phyloP scores from a whole-genome alignment of 805 yeast genomes.

The Metschnikowia arizonensis region DNA sequence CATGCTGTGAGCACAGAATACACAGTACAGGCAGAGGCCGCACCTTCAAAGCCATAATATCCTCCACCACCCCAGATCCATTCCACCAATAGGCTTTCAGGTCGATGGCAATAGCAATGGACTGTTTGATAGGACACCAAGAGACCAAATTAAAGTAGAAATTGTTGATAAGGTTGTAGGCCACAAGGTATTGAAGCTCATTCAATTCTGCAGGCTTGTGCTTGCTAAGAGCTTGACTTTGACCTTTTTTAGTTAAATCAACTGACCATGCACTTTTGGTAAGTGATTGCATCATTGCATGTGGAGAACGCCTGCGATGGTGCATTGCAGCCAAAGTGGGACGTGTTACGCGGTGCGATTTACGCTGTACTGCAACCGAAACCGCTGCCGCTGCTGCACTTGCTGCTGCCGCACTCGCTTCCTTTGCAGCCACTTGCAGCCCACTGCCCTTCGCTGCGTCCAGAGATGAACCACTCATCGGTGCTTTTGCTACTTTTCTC shows the following conservation, averaged over 20 bases:
- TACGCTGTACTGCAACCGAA: too few relatives aligned
- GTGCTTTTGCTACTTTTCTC: background rate
- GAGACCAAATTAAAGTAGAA: constrained; percentile 72
- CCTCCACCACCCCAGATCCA: constrained; percentile 39
- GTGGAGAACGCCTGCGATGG: background rate
- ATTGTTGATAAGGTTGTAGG: constrained; percentile 58
- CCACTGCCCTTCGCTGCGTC: background rate
- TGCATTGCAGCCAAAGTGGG: background rate
- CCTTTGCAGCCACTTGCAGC: constrained; percentile 3
- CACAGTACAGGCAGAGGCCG: constrained; percentile 42
- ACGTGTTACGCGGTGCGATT: background rate
- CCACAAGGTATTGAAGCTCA: constrained; percentile 18
- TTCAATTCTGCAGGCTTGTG: constrained; percentile 7
- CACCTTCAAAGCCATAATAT: constrained; percentile 33
- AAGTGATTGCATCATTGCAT: background rate
- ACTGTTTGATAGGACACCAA: constrained; percentile 55
- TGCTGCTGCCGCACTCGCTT: too few relatives aligned
- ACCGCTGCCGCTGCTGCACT: too few relatives aligned
- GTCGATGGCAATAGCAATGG: constrained; percentile 65
- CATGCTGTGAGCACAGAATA: constrained; percentile 50
- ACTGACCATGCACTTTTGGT: background rate
- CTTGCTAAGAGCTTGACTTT: too few relatives aligned
- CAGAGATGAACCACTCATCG: background rate
- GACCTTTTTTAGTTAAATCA: background rate
- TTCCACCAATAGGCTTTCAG: constrained; percentile 61